Evolutionary conservation across 1,284 basidiomycete species (phyloP), one percentile per base, ranked within the genome.

Genomic region (Tilletia horrida): DNA sequence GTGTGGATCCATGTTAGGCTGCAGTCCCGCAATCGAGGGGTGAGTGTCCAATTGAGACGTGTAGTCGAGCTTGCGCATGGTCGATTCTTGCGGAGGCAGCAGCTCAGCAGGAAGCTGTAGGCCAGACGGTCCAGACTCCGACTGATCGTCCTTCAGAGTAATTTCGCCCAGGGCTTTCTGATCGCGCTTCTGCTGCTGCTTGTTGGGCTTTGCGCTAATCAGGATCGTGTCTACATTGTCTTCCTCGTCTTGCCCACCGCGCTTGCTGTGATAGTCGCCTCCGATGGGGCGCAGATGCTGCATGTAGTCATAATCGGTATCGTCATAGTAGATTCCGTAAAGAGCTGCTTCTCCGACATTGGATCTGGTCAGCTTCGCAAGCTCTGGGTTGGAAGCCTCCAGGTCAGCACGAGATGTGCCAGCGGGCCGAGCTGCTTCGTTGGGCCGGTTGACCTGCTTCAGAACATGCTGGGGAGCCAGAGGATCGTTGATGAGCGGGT

Each of bases 291-390:
- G 73, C 31, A 99, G 86, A 84, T 99, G 96, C 83, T 95, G 90
- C 92, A 97, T 95, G 85, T 99, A 99, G 83, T 99, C 92, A 84
- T 99, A 99, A 67, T 92, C 87, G n/a, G 92, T 91, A 80, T 99
- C 95, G 83, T 98, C 94, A 84, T 88, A 98, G 84, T 93, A 93
- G 78, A 99, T 85, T 11, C 93, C 95, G 82, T 97, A 96, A 27
- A 88, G 81, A 3, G 91, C 86, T 0, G 96, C 96, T 84, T 98
- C 92, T 67, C 94, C 96, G 69, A 86, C 83, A 65, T 86, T 85
- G 57, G 21, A 25, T 1, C 75, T 66, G 47, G 72, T 67, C 13
- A 71, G 62, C 59, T 68, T 67, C 67, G 69, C 68, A 8, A 87
- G 84, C n/a, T 87, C 82, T 14, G 90, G 83, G 4, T 85, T 63